Base-by-base conservation (phyloP, 2,329 filamentous ascomycete genomes). In the Parastagonospora nodorum region DNA sequence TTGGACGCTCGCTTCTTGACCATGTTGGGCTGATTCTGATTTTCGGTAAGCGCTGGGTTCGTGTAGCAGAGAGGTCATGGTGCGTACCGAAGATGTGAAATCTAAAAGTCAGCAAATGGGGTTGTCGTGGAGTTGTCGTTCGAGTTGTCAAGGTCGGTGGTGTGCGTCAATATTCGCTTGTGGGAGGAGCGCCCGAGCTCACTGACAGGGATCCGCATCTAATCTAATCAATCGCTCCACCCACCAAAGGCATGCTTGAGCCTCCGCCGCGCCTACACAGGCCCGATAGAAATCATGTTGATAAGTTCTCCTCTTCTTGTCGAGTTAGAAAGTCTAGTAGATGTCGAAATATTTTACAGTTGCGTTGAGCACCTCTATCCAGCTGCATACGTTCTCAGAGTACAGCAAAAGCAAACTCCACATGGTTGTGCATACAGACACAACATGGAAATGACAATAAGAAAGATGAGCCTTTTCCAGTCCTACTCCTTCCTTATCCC, bases 1-100 rank as follows among this genome's bases (percentile, higher is more conserved):
- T 88, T 88, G 80, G 84, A 86, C 75, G 86, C 84, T 78, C 86
- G 82, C 83, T 88, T 88, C 83, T 88, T 88, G 80, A 88, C 85
- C 86, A 88, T 88, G 75, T 76, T 87, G 70, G 79, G 78, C 79
- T 78, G 77, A 77, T 78, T 77, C 72, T 74, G 53, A 42, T 40
- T 30, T 43, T 43, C n/a, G 47, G 60, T 72, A 51, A 69, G 62
- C 55, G 37, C 27, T 36, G 5, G 42, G 27, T 45, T 30, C 36
- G 27, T 51, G 35, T 15, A 42, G 33, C 39, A 31, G 30, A 33
- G 39, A 32, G 33, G 9, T 54, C 35, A 46, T 45, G 31, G 41
- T 57, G 63, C 68, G 63, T 58, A 74, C 69, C 66, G 64, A 66
- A 72, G 68, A 71, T 71, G 52, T 60, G 38, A 53, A 48, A 69